These are phyloP conservation scores for Tuber microsphaerosporum DNA, from an alignment of 495 filamentous ascomycete genomes.

Conservation along the genomic window DNA sequence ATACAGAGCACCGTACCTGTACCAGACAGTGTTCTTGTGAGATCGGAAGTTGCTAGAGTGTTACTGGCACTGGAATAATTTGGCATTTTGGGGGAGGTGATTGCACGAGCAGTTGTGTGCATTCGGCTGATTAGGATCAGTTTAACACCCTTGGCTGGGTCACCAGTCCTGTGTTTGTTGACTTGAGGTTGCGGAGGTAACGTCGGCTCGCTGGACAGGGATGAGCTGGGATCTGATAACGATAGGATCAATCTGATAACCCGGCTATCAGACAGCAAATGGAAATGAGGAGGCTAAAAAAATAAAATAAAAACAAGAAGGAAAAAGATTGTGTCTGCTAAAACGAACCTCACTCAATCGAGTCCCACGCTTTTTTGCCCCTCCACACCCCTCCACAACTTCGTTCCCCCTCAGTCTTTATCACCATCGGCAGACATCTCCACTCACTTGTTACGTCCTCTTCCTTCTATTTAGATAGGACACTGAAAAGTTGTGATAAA, in stretches of 20 bases:
- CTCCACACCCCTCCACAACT: slow-evolving; percentile 2
- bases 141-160: neutral
- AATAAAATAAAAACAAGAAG: neutral
- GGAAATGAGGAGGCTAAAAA: neutral
- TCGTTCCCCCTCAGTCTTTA: neutral
- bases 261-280: neutral
- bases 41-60: neutral
- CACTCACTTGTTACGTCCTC: slow-evolving; percentile 1
- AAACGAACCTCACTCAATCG: neutral
- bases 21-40: neutral
- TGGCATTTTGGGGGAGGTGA: no score
- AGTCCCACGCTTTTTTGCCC: neutral
- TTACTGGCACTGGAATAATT: neutral
- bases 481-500: neutral
- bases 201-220: neutral
- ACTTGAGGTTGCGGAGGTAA: neutral
- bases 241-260: neutral
- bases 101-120: no score
- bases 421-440: neutral
- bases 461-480: neutral
- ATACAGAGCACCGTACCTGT: neutral
- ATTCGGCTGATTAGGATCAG: no score
- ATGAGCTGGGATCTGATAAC: neutral
- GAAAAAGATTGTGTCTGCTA: slow-evolving; percentile 2
- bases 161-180: neutral